Evolutionary conservation across 129 eudicot genomes (phyloP).

Genomic region (Tanacetum coccineum): DNA sequence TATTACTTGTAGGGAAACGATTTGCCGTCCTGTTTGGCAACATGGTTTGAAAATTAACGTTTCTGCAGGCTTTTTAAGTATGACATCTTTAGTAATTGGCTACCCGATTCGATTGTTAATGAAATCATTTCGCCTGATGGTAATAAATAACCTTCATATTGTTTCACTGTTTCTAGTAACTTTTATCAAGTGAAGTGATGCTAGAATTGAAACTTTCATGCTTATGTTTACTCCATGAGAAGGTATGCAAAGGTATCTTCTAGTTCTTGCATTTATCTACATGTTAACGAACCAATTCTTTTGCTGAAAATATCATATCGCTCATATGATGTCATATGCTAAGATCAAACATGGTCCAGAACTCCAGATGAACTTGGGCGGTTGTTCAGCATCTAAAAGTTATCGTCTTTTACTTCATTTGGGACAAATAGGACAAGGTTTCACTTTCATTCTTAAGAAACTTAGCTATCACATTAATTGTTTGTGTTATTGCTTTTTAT

Average conservation of each 20-base stretch:
- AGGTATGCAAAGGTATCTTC: neutral
- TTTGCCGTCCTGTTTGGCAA: neutral
- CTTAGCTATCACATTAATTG: too few relatives aligned
- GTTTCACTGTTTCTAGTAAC: constrained; percentile 7
- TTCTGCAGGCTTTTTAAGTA: neutral
- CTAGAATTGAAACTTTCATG: constrained; percentile 7
- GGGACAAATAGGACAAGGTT: too few relatives aligned
- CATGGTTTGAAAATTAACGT: neutral
- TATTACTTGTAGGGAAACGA: neutral
- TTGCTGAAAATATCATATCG: neutral
- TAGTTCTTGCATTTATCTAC: neutral
- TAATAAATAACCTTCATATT: neutral
- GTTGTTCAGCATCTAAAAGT: too few relatives aligned
- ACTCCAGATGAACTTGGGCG: too few relatives aligned
- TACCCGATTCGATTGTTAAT: too few relatives aligned
- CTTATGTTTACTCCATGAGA: neutral
- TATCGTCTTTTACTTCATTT: too few relatives aligned
- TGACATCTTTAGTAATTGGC: too few relatives aligned
- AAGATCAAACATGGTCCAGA: constrained; percentile 14
- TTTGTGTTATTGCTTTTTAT: too few relatives aligned
- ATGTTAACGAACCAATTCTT: neutral
- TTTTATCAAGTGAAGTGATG: constrained; percentile 10
- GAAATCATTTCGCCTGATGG: neutral
- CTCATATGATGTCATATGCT: neutral
- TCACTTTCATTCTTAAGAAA: too few relatives aligned